Conservation (phyloP, 257 asterid genomes). For the Nicotiana paniculata region DNA sequence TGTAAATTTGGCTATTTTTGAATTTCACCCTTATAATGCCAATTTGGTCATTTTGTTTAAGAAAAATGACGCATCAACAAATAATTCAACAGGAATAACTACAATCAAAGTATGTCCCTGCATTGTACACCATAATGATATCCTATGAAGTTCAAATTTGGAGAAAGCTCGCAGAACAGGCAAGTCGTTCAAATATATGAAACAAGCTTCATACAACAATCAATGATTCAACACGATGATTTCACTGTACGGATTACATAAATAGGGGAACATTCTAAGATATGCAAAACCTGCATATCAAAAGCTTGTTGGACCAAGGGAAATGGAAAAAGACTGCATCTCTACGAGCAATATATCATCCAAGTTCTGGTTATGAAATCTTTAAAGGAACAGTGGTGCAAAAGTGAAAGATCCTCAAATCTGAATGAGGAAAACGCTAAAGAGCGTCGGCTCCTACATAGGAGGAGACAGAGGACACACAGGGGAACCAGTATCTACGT, state of each 20-base stretch:
- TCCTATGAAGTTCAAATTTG: background rate
- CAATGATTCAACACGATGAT: background rate
- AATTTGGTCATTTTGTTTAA: no score
- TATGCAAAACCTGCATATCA: background rate
- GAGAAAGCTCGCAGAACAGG: background rate
- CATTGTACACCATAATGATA: background rate
- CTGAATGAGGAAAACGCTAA: slow-evolving; percentile 4
- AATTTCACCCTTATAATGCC: no score
- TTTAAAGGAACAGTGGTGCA: background rate
- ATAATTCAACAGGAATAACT: no score
- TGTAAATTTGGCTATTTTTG: no score
- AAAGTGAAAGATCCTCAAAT: background rate
- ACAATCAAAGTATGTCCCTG: background rate
- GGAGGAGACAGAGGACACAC: slow-evolving; percentile 16
- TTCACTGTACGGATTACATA: background rate
- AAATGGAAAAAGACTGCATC: background rate
- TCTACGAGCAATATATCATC: background rate
- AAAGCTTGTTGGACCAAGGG: background rate
- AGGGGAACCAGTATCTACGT: slow-evolving; percentile 91
- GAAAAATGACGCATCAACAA: no score
- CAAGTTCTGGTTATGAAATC: background rate
- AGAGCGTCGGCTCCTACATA: slow-evolving; percentile 12
- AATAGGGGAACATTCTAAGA: background rate
- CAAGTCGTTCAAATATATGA: background rate
- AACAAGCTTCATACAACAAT: background rate